Base-by-base conservation (phyloP, 148 eudicot genomes). In the Vaccinium darrowii region DNA sequence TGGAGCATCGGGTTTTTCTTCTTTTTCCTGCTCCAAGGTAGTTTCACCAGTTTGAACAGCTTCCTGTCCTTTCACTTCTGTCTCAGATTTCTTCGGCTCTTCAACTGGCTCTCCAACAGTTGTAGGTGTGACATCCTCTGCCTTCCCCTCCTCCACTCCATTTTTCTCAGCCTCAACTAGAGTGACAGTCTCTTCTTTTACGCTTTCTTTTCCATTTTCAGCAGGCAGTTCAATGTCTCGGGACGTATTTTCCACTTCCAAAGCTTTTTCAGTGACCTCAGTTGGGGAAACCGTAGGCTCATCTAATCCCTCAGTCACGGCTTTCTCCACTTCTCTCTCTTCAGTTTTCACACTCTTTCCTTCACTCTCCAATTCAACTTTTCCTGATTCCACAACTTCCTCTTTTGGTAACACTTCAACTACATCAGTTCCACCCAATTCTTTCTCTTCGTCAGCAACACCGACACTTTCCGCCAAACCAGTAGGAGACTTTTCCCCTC, bases 191-290 rank as follows among this genome's bases (percentile, higher is more conserved):
- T 78, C 87, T 27, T 84, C 84, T 49, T 83, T 78, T 49, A 6
- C 52, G 11, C 49, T 18, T 50, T 75, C 84, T 85, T 74, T 76
- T 47, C 78, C 89, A 65, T 84, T 80, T 54, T 89, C 87, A 60
- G 86, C 84, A 67, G 58, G 77, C 52, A 88, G 82, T 60, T 93
- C 92, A 69, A 89, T 74, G 75, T 92, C 94, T 87, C 91, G 89
- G 76, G 92, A 88, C 43, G 89, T 90, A 76, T 71, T 78, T 57
- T 69, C 90, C 14, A 12, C 88, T 72, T 88, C 88, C 52, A 62
- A 76, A 63, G 74, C 62, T 79, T 89, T 89, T 78, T 90, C 93
- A 73, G 86, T 84, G 47, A 76, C 89, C 78, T 87, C 86, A 79
- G 81, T 33, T 33, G 88, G 43, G 13, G 85, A 53, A 43, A 76